Evolutionary conservation across 352 stramenopile species (phyloP), one percentile per base, ranked within the genome.

Genomic region (Globisporangium spinosum): DNA sequence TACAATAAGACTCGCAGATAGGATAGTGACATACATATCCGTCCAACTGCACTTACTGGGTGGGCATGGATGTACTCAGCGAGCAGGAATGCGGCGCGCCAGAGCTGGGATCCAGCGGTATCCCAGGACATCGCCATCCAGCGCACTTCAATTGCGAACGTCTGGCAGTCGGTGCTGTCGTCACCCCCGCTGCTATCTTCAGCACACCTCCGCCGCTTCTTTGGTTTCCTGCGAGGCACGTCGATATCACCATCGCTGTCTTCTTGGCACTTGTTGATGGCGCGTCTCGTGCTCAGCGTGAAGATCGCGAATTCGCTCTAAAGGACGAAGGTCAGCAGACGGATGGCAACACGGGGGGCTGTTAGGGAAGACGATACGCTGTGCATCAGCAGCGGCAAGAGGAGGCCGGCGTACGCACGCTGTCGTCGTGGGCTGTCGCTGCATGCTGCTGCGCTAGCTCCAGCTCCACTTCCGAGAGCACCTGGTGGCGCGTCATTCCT

Each of bases 41-140:
- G 29, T 32, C 29, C 54, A 5, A 49, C 20, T 22, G 22, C 38
- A 68, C 60, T 3, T 20, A 78, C 76, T 60, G 65, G 29, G n/a
- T 56, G 35, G 9, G 66, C 72, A 32, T 74, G 69, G 23, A 91
- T 66, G 58, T 77, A 87, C 58, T 90, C 82, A 6, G 76, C 76
- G 22, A 90, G 65, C 22, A 90, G 64, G 25, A 90, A 74, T 25
- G 84, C 81, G 58, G 77, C 82, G 34, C 80, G 76, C 82, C 84
- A 85, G 56, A 85, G 64, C 54, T 87, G 77, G 22, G 75, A 75
- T 15, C 79, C 75, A 20, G 77, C 76, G 35, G 68, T 67, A 34
- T 79, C 47, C 74, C 76, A 83, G 25, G 74, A 62, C 25, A 58
- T 77, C 1, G 51, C 62, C 2, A 25, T 54, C 53, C 49, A 67